A percentile compares a stretch with the other conserved stretches of the same genome.
phyloP scores from a whole-genome alignment of 1,139 yeast species.

The Zygosaccharomyces pseudobailii region DNA sequence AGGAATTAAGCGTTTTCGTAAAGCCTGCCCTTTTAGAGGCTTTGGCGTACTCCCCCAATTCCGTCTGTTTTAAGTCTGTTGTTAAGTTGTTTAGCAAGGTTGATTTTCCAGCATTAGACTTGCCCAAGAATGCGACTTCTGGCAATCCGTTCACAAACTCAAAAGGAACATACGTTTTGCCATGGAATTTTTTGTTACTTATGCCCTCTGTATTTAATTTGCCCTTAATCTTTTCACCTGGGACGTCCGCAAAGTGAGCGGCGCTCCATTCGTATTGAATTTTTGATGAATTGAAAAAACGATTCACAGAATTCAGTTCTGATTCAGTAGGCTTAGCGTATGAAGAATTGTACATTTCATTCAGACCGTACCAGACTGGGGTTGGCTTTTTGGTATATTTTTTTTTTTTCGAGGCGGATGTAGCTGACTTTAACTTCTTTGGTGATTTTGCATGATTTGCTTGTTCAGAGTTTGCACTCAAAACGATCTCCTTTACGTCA shows the following conservation, averaged over 20 bases:
- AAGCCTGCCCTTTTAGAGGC: constrained; percentile 64
- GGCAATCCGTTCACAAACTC: constrained; percentile 42
- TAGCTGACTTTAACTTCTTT: neutral
- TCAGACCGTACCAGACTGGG: constrained; percentile 16
- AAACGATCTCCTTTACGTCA: constrained; percentile 10
- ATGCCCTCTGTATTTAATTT: constrained; percentile 18
- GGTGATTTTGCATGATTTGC: neutral
- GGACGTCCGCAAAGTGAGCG: constrained; percentile 48
- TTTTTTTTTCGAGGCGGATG: neutral
- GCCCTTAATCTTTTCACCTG: constrained; percentile 47
- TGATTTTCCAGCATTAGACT: constrained; percentile 83
- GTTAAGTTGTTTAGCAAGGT: constrained; percentile 58
- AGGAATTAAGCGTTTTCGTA: constrained; percentile 74
- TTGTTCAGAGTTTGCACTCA: constrained; percentile 8
- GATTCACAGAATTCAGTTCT: constrained; percentile 27
- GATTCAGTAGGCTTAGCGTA: constrained; percentile 40
- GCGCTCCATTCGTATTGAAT: constrained; percentile 58
- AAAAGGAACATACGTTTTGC: constrained; percentile 26
- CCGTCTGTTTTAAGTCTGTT: constrained; percentile 35
- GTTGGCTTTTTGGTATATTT: neutral
- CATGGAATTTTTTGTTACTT: constrained; percentile 16
- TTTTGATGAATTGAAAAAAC: constrained; percentile 44
- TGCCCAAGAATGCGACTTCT: constrained; percentile 69
- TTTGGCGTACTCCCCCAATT: constrained; percentile 42
- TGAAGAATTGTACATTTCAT: constrained; percentile 14